Evolutionary conservation across 768 basidiomycete genomes (phyloP).

Genomic region (Sutorius australiensis): DNA sequence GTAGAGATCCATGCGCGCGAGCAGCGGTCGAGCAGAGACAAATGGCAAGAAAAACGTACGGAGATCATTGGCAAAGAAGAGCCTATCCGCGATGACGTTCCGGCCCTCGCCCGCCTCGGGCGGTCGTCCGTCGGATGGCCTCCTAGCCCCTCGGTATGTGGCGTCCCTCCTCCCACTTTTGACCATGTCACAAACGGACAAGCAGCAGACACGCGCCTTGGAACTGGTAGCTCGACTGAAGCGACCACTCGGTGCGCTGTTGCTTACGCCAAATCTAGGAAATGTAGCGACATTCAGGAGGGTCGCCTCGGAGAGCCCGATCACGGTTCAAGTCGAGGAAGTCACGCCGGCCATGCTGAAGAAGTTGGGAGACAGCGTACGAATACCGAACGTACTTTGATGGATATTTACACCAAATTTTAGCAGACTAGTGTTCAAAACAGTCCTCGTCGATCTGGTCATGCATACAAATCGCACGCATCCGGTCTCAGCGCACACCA

Average conservation of each 20-base stretch:
- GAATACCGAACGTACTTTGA: neutral
- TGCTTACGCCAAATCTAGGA: neutral
- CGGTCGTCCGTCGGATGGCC: too few relatives aligned
- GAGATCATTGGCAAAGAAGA: too few relatives aligned
- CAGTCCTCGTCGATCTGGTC: too few relatives aligned
- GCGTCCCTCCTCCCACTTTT: too few relatives aligned
- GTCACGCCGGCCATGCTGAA: neutral
- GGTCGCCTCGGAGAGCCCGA: neutral
- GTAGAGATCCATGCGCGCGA: too few relatives aligned
- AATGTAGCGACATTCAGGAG: neutral
- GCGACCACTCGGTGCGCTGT: neutral
- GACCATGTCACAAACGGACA: neutral
- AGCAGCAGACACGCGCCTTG: neutral
- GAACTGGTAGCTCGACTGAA: neutral
- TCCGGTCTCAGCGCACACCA: slow-evolving; percentile 54
- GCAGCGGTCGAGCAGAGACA: too few relatives aligned
- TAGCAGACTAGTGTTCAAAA: too few relatives aligned
- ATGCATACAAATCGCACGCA: slow-evolving; percentile 35
- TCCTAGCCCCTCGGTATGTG: too few relatives aligned
- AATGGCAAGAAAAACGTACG: too few relatives aligned
- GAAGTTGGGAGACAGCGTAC: neutral
- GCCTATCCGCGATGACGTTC: too few relatives aligned
- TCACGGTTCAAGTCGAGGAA: neutral
- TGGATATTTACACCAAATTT: too few relatives aligned
- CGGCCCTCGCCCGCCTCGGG: too few relatives aligned